phyloP scores from a whole-genome alignment of 2,329 filamentous ascomycete genomes.

The Ophiostoma triangulosporum region DNA sequence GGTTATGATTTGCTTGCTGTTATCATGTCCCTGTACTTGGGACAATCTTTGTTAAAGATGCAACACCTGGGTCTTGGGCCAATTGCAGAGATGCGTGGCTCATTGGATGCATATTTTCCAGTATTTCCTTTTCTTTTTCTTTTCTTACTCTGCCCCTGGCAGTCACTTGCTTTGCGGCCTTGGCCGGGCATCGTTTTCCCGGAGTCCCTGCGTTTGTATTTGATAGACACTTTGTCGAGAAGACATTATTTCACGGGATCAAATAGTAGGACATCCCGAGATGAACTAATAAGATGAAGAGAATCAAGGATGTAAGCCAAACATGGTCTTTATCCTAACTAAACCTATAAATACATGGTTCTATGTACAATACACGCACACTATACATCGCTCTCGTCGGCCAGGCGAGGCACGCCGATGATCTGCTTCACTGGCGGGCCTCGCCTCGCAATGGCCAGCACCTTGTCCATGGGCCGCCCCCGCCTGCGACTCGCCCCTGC shows the following conservation, averaged over 20 bases:
- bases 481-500: slow-evolving; percentile 15
- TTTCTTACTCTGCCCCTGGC: not conserved
- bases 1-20: not conserved
- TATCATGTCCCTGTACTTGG: not conserved
- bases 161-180: no score
- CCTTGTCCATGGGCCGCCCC: slow-evolving; percentile 12
- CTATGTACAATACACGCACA: no score
- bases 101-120: no score
- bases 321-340: not conserved
- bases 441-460: not conserved
- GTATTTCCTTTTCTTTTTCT: not conserved
- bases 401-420: slow-evolving; percentile 9
- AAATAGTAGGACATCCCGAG: no score
- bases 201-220: no score
- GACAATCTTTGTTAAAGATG: no score
- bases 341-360: not conserved
- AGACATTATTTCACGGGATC: no score
- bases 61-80: not conserved
- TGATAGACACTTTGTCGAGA: no score
- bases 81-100: no score
- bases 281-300: no score
- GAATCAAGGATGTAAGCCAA: not conserved
- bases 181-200: no score
- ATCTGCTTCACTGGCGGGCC: not conserved
- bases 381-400: not conserved